A percentile compares a stretch with the other conserved stretches of the same genome.
phyloP scores from a whole-genome alignment of 2,329 filamentous ascomycete species.

The Hypocreales sp. region DNA sequence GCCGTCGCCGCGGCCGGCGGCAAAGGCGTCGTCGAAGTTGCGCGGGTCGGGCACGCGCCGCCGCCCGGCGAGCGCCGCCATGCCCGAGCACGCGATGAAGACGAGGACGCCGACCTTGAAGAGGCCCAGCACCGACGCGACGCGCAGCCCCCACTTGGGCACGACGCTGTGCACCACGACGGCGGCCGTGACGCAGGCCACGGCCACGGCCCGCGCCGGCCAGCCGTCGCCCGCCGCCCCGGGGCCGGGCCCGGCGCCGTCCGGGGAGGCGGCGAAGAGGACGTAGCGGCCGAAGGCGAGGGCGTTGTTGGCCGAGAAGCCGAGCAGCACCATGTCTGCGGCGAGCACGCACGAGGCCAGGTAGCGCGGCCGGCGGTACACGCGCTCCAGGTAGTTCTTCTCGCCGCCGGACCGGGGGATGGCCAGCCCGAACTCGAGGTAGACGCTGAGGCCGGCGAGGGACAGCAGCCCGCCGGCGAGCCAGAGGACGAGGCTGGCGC shows the following conservation, averaged over 20 bases:
- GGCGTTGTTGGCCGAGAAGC: slow-evolving; percentile 55
- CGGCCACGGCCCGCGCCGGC: slow-evolving; percentile 40
- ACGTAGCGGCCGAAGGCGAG: slow-evolving; percentile 53
- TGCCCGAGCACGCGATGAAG: slow-evolving; percentile 46
- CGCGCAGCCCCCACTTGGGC: slow-evolving; percentile 41
- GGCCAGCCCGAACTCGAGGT: slow-evolving; percentile 56
- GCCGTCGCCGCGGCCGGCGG: slow-evolving; percentile 23
- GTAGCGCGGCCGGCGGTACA: slow-evolving; percentile 46
- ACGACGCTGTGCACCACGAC: slow-evolving; percentile 33
- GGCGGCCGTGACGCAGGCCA: slow-evolving; percentile 37
- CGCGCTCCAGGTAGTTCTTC: slow-evolving; percentile 59
- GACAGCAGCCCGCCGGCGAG: slow-evolving; percentile 44
- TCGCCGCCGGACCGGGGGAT: slow-evolving; percentile 51
- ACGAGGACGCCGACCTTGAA: slow-evolving; percentile 46
- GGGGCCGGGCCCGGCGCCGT: too few relatives aligned
- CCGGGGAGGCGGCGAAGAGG: slow-evolving; percentile 42
- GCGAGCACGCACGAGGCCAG: slow-evolving; percentile 51
- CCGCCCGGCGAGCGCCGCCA: slow-evolving; percentile 37
- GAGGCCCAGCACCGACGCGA: slow-evolving; percentile 42
- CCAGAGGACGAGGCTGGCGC: slow-evolving; percentile 34
- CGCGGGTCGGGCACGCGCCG: slow-evolving; percentile 30
- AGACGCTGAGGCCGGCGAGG: slow-evolving; percentile 43
- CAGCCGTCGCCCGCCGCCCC: slow-evolving; percentile 34
- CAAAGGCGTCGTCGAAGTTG: slow-evolving; percentile 43
- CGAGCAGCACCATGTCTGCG: slow-evolving; percentile 45